A percentile compares a stretch with the other conserved stretches of the same genome.
Conservation (phyloP, 495 filamentous ascomycete species). For the Aspergillus bertholletiae region DNA sequence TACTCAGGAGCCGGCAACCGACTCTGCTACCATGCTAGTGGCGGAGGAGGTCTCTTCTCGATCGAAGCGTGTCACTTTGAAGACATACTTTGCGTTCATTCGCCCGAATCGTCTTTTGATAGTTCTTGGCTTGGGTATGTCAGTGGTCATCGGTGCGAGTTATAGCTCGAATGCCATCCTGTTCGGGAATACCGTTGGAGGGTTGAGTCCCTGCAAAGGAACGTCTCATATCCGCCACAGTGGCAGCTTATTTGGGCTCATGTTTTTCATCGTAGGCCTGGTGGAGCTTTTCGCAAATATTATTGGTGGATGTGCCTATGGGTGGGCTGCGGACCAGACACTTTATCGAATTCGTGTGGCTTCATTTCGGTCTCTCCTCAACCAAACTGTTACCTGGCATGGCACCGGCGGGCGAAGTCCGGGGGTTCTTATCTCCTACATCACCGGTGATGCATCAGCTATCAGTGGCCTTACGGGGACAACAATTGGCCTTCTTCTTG, state of each 20-base stretch:
- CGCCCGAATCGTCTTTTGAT: too few species aligned
- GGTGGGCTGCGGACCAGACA: conserved; percentile 49
- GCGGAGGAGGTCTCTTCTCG: too few species aligned
- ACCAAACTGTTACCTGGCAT: conserved; percentile 51
- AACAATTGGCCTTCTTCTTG: conserved; percentile 41
- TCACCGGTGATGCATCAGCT: conserved; percentile 46
- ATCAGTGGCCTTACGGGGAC: conserved; percentile 44
- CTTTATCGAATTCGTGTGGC: conserved; percentile 45
- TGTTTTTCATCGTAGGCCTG: conserved; percentile 52
- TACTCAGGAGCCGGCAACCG: too few species aligned
- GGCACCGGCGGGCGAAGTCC: conserved; percentile 42
- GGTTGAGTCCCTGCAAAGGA: conserved; percentile 37
- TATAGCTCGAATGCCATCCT: conserved; percentile 47
- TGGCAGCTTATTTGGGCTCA: conserved; percentile 46
- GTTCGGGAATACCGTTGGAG: conserved; percentile 46
- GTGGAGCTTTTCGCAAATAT: conserved; percentile 48
- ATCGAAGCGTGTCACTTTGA: too few species aligned
- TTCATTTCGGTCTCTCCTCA: conserved; percentile 46
- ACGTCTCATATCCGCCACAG: conserved; percentile 29
- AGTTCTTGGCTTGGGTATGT: conserved; percentile 29
- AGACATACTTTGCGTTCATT: too few species aligned
- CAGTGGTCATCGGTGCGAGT: conserved; percentile 38
- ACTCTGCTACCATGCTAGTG: too few species aligned
- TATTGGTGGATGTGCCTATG: conserved; percentile 43
- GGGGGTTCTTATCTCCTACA: conserved; percentile 39